Evolutionary conservation across 2,329 filamentous ascomycete species (phyloP).

Genomic region (Paracorniculantispora psalliotae): DNA sequence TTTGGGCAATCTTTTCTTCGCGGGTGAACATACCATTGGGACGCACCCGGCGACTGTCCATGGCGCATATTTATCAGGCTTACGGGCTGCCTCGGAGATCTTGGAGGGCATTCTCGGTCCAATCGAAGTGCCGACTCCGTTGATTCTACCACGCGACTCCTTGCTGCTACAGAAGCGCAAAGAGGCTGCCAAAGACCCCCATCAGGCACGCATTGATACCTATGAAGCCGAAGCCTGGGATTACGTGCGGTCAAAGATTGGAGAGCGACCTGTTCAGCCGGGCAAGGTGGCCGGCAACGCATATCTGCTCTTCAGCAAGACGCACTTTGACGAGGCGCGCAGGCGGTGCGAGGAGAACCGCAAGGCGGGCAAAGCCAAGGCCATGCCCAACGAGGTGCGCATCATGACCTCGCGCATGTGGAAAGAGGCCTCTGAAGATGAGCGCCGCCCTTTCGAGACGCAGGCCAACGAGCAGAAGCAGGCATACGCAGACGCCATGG

Average conservation of each 20-base stretch:
- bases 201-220: conserved; percentile 48
- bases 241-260: conserved; percentile 54
- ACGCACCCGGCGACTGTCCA: conserved; percentile 97
- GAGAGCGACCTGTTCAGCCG: conserved; percentile 70
- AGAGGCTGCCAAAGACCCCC: conserved; percentile 41
- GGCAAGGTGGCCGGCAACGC: conserved; percentile 73
- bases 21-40: conserved; percentile 91
- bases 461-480: conserved; percentile 67
- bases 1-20: conserved; percentile 87
- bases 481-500: conserved; percentile 53
- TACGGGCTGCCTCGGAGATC: conserved; percentile 84
- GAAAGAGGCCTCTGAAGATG: conserved; percentile 67
- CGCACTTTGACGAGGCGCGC: conserved; percentile 60
- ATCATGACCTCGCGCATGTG: conserved; percentile 85
- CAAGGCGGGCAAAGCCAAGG: conserved; percentile 55
- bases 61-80: conserved; percentile 88
- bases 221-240: conserved; percentile 52
- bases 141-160: conserved; percentile 63
- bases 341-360: conserved; percentile 61
- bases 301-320: conserved; percentile 85
- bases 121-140: conserved; percentile 68
- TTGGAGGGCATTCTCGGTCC: conserved; percentile 75
- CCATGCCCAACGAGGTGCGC: conserved; percentile 75
- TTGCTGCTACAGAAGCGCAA: conserved; percentile 52
- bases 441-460: conserved; percentile 73